phyloP scores from a whole-genome alignment of 192 early-diverging fungal genomes.

The Backusella psychrophila region DNA sequence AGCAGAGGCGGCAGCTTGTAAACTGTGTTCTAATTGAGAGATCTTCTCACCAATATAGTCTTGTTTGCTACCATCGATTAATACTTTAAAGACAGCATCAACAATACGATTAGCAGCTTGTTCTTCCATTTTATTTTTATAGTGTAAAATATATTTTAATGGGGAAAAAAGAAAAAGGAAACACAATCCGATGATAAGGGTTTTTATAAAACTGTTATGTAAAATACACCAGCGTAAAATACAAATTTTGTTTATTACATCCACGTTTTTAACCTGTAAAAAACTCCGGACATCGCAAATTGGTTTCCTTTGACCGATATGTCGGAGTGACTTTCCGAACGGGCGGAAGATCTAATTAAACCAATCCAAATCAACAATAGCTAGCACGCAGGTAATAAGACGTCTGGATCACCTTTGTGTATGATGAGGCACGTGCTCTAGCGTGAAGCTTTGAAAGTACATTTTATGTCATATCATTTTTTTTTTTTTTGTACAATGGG shows the following conservation, averaged over 20 bases:
- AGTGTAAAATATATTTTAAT: not conserved
- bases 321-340: not conserved
- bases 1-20: slow-evolving; percentile 52
- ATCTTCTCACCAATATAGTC: slow-evolving; percentile 57
- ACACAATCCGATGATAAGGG: not conserved
- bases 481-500: not conserved
- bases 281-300: not conserved
- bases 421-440: not conserved
- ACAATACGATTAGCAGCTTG: slow-evolving; percentile 23
- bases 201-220: not conserved
- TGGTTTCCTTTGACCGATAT: not conserved
- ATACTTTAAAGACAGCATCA: slow-evolving; percentile 42
- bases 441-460: not conserved
- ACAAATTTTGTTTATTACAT: not conserved
- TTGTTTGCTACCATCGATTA: slow-evolving; percentile 46
- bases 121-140: slow-evolving; percentile 8
- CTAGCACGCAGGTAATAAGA: not conserved
- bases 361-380: not conserved
- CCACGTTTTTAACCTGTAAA: not conserved
- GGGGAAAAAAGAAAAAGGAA: slow-evolving; percentile 1
- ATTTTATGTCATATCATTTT: not conserved
- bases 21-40: slow-evolving; percentile 53
- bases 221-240: slow-evolving; percentile 12
- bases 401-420: not conserved
- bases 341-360: not conserved